Base-by-base conservation (phyloP, 176 grass and related monocot genomes). In the Zoysia pacifica region DNA sequence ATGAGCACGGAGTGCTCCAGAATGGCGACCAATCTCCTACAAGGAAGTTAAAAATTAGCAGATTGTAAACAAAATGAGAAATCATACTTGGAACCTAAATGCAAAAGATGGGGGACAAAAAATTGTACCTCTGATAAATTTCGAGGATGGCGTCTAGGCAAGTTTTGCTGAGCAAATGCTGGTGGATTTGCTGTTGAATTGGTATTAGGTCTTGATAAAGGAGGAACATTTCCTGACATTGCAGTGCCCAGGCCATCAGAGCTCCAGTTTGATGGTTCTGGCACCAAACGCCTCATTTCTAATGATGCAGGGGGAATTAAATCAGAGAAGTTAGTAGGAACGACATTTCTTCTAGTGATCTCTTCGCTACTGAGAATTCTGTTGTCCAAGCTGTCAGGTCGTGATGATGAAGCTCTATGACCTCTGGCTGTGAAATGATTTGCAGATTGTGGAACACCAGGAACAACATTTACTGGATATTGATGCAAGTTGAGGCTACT, bases 261-360 rank as follows among this genome's bases (percentile, higher is more conserved):
- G 56, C 63, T 91, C 89, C 89, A 89, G 11, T 79, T 91, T 60
- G 77, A 62, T 51, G 74, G 79, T 61, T 85, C 81, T 84, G 82
- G 89, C 7, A 81, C 16, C 56, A 87, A 54, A 72, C 78, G 86
- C 48, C 91, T 81, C 77, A 91, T 70, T 72, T 84, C 73, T 76
- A 85, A 7, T 13, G 72, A 51, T 11, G 77, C 59, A 20, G 52
- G 58, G 69, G 86, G 80, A 5, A 76, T 69, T 46, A 81, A 73
- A 73, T 85, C 87, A 75, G 81, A 60, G 74, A 79, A 82, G 60
- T 49, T 87, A 38, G 69, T 40, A 82, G 66, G 49, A 12, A 81
- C 28, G 18, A 74, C 39, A 82, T 89, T 89, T 44, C 83, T 84
- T 38, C 71, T 61, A 16, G 35, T 83, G 50, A 68, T 15, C 11